Evolutionary conservation across 768 basidiomycete genomes (phyloP), one percentile per base, ranked within the genome.

Genomic region (Leccinum subgranulosum): DNA sequence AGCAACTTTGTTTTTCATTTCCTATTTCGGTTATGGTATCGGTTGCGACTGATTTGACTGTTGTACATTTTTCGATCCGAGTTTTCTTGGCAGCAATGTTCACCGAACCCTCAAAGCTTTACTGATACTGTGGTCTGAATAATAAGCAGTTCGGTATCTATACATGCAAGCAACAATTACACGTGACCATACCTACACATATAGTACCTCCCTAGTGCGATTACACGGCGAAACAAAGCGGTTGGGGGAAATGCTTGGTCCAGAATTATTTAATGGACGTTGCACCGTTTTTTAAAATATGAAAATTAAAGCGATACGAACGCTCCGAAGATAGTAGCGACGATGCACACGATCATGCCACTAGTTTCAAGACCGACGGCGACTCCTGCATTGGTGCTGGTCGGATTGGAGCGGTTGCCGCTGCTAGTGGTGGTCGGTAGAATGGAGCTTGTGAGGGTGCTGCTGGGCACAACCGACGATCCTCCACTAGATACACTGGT

Each of bases 261-360:
- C 36, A 11, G 19, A 17, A 21, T 28, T 6, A 34, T 19, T 7
- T 19, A 7, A 23, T 15, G 10, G 7, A 11, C 1, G 10, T 19
- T 23, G 12, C 12, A 11, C 19, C 34, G 7, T 56, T 34, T 56
- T 31, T 27, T 31, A 31, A 4, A 19, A 41, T n/a, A 36, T 59
- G 0, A 3, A 41, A 41, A 41, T 41, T 19, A 69, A 11, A 69
- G 23, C 9, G 57, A 53, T 43, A 63, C 29, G 27, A 58, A 46
- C 17, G 55, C 57, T 11, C 60, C 63, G 14, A 49, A 41, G 25
- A 71, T n/a, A 15, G 52, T 47, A 34, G 59, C 58, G 14, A 46
- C 23, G 28, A 63, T 8, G 21, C 55, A 60, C 10, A 55, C 21
- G n/a, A 31, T 47, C 0, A 53, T 31, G 12, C 58, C 31, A 11